phyloP scores from a whole-genome alignment of 257 asterid genomes.

The Misopates orontium region DNA sequence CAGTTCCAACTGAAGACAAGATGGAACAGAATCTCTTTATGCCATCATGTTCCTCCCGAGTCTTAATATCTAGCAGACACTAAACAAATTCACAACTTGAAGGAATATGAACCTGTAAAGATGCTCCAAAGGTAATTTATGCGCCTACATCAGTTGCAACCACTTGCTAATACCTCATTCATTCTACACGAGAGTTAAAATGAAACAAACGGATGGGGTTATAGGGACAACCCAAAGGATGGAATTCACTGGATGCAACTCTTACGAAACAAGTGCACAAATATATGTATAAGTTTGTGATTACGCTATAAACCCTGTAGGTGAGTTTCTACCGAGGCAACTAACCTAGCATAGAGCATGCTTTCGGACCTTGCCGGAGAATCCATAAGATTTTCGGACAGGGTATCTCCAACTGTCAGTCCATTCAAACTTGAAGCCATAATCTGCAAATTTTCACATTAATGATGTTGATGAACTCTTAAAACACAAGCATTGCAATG shows the following conservation, averaged over 20 bases:
- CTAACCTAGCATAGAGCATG: constrained; percentile 60
- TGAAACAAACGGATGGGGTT: no score
- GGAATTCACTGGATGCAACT: neutral
- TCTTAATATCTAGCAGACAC: no score
- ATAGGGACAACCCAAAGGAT: no score
- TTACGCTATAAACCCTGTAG: neutral
- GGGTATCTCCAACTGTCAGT: constrained; percentile 75
- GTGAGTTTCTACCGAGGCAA: neutral
- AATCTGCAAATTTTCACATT: constrained; percentile 53
- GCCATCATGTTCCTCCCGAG: no score
- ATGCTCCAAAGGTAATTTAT: no score
- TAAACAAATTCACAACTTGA: no score
- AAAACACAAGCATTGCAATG: constrained; percentile 12
- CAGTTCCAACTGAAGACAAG: no score
- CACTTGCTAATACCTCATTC: no score
- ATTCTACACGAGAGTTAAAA: no score
- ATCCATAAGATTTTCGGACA: constrained; percentile 70
- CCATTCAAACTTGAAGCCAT: constrained; percentile 99
- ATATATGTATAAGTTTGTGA: neutral
- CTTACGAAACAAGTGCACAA: constrained; percentile 2
- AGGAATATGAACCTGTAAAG: no score
- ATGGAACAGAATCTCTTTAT: no score
- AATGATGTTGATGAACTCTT: constrained; percentile 5
- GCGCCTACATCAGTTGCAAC: no score
- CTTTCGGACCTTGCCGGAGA: constrained; percentile 76